Base-by-base conservation (phyloP, 441 rosid genomes). In the Metrosideros polymorpha region DNA sequence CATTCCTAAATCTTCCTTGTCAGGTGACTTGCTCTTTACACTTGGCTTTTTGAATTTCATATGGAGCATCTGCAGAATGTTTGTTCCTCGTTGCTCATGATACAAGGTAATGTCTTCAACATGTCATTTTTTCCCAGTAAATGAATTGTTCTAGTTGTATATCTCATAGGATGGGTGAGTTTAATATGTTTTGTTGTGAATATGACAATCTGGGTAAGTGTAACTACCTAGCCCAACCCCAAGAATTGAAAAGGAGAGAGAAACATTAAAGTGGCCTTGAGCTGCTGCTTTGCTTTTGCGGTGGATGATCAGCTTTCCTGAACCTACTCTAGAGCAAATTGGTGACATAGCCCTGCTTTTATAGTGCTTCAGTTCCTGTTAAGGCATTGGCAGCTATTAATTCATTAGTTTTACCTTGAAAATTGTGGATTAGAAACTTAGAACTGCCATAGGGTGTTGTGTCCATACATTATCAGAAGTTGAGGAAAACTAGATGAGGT, bases 341-440 rank as follows among this genome's bases (percentile, higher is more conserved):
- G 76, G 2, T 0, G 27, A 1, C 32, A 0, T 32, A 32, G 42
- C 43, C 12, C 27, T 0, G 25, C 7, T 8, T 32, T 18, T 32
- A 1, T 63, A 3, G 0, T 18, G 43, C 25, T 2, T 63, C 43
- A 19, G 76, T 57, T 57, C 66, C 76, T 63, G 13, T 63, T 1
- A 32, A 63, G 76, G 43, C 76, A 63, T 32, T 63, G 25, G 2
- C 25, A 63, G 4, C 3, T 32, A 32, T 17, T 63, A 9, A 32
- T 63, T 7, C 25, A 4, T 63, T 32, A 32, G 12, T 32, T 63
- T 17, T 2, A 63, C 43, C 43, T 32, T 32, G 12, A 18, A 63
- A 32, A 63, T 7, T 32, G 0, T 35, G 45, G 45, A 32, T 30
- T 17, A 61, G 75, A 61, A 61, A 63, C 76, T 8, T 15, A 8